A percentile compares a stretch with the other conserved stretches of the same genome.
Evolutionary conservation across 371 early-diverging fungal genomes (phyloP).

Genomic region (Apophysomyces ossiformis): DNA sequence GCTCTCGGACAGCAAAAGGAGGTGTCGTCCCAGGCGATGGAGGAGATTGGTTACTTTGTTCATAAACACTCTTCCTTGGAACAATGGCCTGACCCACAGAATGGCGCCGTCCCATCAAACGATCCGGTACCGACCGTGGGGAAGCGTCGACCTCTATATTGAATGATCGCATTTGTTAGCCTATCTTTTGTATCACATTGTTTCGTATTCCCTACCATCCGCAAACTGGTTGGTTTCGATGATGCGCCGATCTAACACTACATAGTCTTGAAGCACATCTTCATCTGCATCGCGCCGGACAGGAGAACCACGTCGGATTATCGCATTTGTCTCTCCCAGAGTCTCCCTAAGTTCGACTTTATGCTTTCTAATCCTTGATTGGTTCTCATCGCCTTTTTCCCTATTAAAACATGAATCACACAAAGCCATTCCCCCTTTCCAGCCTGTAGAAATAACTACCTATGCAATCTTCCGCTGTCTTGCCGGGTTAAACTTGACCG

Average conservation of each 20-base stretch:
- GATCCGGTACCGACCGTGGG: slow-evolving; percentile 19
- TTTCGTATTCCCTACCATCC: slow-evolving; percentile 62
- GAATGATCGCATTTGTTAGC: background rate
- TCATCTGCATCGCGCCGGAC: slow-evolving; percentile 43
- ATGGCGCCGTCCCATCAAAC: slow-evolving; percentile 7
- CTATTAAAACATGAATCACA: background rate
- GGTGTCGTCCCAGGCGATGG: slow-evolving; percentile 39
- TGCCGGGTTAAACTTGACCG: slow-evolving; percentile 1
- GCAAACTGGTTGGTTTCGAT: slow-evolving; percentile 90
- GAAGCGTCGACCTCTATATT: slow-evolving; percentile 28
- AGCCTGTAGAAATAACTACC: background rate
- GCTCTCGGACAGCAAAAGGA: slow-evolving; percentile 42
- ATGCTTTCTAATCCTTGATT: background rate
- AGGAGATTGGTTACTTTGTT: slow-evolving; percentile 29
- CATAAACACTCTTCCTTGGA: slow-evolving; percentile 16
- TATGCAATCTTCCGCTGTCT: background rate
- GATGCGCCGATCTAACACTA: slow-evolving; percentile 81
- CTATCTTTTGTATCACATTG: background rate
- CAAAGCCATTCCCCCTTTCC: background rate
- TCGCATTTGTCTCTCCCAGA: background rate
- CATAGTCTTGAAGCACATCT: slow-evolving; percentile 78
- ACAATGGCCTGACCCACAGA: slow-evolving; percentile 20
- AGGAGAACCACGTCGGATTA: background rate
- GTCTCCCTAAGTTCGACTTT: slow-evolving; percentile 10
- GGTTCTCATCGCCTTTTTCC: background rate